phyloP scores from a whole-genome alignment of 345 rosid species.

The Boechera retrofracta region DNA sequence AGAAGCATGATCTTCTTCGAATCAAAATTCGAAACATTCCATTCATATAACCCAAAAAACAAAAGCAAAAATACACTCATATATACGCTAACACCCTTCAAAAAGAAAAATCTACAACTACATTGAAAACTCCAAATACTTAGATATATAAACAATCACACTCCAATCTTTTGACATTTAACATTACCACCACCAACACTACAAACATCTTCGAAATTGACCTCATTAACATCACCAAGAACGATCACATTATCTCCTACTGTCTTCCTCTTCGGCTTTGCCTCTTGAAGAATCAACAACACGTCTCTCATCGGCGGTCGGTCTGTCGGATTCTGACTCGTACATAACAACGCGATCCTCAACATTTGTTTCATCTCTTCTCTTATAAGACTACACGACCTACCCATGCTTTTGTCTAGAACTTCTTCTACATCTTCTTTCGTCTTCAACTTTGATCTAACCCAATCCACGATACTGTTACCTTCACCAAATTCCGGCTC shows the following conservation, averaged over 20 bases:
- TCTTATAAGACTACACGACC: conserved; percentile 63
- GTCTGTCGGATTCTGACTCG: conserved; percentile 76
- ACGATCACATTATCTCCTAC: conserved; percentile 41
- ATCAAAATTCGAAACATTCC: conserved; percentile 15
- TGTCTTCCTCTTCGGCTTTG: conserved; percentile 84
- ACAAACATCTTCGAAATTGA: conserved; percentile 41
- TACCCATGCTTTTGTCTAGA: conserved; percentile 80
- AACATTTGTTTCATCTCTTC: conserved; percentile 94
- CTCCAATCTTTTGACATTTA: conserved; percentile 51
- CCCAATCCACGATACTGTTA: conserved; percentile 95
- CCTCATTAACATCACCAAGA: conserved; percentile 33
- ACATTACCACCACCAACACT: conserved; percentile 35
- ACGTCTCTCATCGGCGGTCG: conserved; percentile 99
- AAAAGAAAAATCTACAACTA: conserved; percentile 9
- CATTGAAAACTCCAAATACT: conserved; percentile 32
- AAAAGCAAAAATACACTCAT: conserved; percentile 30
- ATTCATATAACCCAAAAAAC: not conserved
- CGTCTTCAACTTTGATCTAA: conserved; percentile 70
- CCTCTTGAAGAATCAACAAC: conserved; percentile 87
- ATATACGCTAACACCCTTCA: conserved; percentile 11
- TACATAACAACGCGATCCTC: conserved; percentile 83
- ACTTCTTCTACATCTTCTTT: conserved; percentile 66
- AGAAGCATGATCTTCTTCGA: not conserved
- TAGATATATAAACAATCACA: conserved; percentile 55
- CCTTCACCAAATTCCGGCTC: conserved; percentile 94